Conservation (phyloP, 2,329 filamentous ascomycete genomes). For the Dothidotthia symphoricarpi region DNA sequence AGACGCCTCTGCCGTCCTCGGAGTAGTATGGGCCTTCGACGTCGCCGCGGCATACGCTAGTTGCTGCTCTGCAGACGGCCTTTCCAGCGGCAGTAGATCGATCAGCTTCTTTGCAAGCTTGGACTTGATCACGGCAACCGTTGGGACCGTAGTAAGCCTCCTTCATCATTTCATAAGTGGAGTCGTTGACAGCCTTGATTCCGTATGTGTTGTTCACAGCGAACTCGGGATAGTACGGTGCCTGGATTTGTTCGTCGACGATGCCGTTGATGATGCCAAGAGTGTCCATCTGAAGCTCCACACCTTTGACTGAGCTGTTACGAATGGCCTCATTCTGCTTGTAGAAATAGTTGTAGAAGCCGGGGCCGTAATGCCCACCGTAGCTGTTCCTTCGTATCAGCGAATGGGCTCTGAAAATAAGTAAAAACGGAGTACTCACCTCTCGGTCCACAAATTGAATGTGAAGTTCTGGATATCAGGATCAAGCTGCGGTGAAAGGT, state of each 20-base stretch:
- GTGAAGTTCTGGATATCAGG: slow-evolving; percentile 52
- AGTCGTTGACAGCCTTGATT: slow-evolving; percentile 50
- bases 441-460: slow-evolving; percentile 52
- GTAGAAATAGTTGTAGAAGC: slow-evolving; percentile 58
- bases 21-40: slow-evolving; percentile 48
- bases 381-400: slow-evolving; percentile 21
- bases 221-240: slow-evolving; percentile 46
- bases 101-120: slow-evolving; percentile 43
- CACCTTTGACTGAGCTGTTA: slow-evolving; percentile 49
- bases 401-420: neutral
- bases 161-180: slow-evolving; percentile 47
- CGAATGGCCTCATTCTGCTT: slow-evolving; percentile 55
- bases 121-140: slow-evolving; percentile 54
- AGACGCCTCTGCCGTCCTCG: slow-evolving; percentile 50
- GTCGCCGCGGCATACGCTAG: slow-evolving; percentile 44
- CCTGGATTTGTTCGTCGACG: slow-evolving; percentile 52
- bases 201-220: slow-evolving; percentile 56
- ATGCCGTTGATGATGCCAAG: slow-evolving; percentile 57
- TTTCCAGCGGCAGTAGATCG: slow-evolving; percentile 26
- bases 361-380: slow-evolving; percentile 52
- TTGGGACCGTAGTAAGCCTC: slow-evolving; percentile 47
- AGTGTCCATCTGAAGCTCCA: slow-evolving; percentile 54
- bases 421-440: slow-evolving; percentile 12
- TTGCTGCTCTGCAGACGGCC: slow-evolving; percentile 39
- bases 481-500: slow-evolving; percentile 46